phyloP scores from a whole-genome alignment of 805 yeast genomes.

The Yarrowia sp. region DNA sequence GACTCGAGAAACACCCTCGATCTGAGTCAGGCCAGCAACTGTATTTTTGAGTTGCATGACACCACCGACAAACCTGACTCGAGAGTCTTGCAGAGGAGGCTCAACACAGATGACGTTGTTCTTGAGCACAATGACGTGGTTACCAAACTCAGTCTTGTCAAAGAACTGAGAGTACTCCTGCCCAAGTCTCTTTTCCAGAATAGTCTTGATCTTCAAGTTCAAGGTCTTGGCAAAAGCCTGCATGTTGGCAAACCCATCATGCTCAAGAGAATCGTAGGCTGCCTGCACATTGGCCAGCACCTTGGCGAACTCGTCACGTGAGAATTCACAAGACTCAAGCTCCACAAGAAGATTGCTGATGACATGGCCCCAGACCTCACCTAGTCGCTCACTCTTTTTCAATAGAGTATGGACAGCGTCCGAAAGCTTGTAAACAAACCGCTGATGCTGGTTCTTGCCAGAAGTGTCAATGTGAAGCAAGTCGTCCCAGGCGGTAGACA shows the following conservation, averaged over 20 bases:
- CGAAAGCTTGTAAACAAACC: constrained; percentile 39
- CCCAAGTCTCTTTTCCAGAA: not conserved
- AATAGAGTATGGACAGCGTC: constrained; percentile 36
- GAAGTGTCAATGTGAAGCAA: constrained; percentile 49
- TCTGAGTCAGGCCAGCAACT: not conserved
- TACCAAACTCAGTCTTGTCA: not conserved
- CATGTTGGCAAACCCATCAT: constrained; percentile 16
- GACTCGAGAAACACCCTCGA: constrained; percentile 2
- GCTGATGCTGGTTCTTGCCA: constrained; percentile 37
- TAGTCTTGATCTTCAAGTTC: not conserved
- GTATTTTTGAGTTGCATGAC: not conserved
- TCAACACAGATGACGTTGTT: constrained; percentile 17
- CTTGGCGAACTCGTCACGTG: constrained; percentile 27
- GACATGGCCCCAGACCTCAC: constrained; percentile 33
- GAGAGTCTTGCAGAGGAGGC: constrained; percentile 15
- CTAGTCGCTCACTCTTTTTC: constrained; percentile 30
- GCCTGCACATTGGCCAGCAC: not conserved
- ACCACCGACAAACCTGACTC: not conserved
- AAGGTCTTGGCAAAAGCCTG: constrained; percentile 13
- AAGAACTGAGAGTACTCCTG: constrained; percentile 13
- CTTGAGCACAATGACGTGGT: constrained; percentile 16
- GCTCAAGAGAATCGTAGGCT: constrained; percentile 3
- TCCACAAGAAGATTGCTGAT: constrained; percentile 32
- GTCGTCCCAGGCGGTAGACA: constrained; percentile 51
- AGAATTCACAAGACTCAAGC: constrained; percentile 37